Evolutionary conservation across 768 basidiomycete genomes (phyloP).

Genomic region (Kwoniella sp.): DNA sequence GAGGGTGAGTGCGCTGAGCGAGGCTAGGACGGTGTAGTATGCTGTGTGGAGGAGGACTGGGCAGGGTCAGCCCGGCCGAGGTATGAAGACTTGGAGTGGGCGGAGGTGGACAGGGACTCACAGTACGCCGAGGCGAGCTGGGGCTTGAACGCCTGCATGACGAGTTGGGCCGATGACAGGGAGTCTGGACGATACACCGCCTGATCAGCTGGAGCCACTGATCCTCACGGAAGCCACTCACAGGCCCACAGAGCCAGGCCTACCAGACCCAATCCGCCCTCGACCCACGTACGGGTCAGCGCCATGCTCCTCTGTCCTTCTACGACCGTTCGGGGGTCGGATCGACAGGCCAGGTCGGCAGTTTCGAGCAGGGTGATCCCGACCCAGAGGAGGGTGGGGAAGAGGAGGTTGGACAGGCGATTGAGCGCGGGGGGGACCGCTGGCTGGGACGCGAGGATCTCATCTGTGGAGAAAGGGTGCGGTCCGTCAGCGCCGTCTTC

Average conservation of each 20-base stretch:
- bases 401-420: constrained; percentile 20
- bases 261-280: background rate
- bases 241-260: constrained; percentile 16
- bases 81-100: background rate
- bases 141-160: constrained; percentile 3
- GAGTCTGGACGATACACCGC: background rate
- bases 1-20: constrained; percentile 1
- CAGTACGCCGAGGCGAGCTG: constrained; percentile 1
- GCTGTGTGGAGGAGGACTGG: constrained; percentile 8
- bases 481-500: background rate
- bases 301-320: constrained; percentile 7
- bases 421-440: constrained; percentile 6
- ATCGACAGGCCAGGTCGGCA: constrained; percentile 6
- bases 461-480: background rate
- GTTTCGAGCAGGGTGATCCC: constrained; percentile 26
- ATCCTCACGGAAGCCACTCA: constrained; percentile 5
- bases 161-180: constrained; percentile 1
- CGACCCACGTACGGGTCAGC: constrained; percentile 10
- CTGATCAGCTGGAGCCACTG: background rate
- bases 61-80: background rate
- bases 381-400: constrained; percentile 30
- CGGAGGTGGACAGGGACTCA: background rate
- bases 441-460: background rate
- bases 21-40: background rate
- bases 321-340: background rate